Base-by-base conservation (phyloP, 768 basidiomycete genomes). In the Tremella mesenterica region DNA sequence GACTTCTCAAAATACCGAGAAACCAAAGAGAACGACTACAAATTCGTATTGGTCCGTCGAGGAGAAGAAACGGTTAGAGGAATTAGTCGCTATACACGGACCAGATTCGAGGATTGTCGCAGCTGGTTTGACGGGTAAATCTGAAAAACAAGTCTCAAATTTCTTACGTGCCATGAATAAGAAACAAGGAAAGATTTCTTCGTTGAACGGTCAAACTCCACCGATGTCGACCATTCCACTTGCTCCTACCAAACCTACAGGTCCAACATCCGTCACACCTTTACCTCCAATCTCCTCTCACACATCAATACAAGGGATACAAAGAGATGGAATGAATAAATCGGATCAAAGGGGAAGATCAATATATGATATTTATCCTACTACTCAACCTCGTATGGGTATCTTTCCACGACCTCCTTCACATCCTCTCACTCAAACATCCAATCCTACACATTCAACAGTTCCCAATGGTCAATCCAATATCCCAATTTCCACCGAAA, bases 91-190 rank as follows among this genome's bases (percentile, higher is more conserved):
- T n/a, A 76, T 80, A 53, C 77, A 85, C 67, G 85, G 84, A 30
- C 78, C 79, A 50, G 79, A 87, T 63, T 83, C 83, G 62, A 79
- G 81, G 61, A 78, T 80, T n/a, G 83, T 88, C 47, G 81, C 85
- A 0, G 77, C 81, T 2, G 79, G 79, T 4, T 79, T 87, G 77
- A 81, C 80, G 5, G 67, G 61, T 26, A 76, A 76, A 63, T 71
- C 72, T 0, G 63, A 70, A 26, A 54, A 68, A 28, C 76, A 76
- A 54, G 72, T 75, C 27, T 52, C 63, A 4, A 76, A 76, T 53
- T 71, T 65, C 52, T 59, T 60, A 26, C 47, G 56, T 26, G 62
- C 60, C 23, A 18, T 14, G 39, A 69, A 74, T 38, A 55, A 59
- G 25, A 64, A 58, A 44, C 71, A 70, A 48, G 49, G 68, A 44